Evolutionary conservation across 495 filamentous ascomycete species (phyloP).

Genomic region (Hypoxylon fuscum): DNA sequence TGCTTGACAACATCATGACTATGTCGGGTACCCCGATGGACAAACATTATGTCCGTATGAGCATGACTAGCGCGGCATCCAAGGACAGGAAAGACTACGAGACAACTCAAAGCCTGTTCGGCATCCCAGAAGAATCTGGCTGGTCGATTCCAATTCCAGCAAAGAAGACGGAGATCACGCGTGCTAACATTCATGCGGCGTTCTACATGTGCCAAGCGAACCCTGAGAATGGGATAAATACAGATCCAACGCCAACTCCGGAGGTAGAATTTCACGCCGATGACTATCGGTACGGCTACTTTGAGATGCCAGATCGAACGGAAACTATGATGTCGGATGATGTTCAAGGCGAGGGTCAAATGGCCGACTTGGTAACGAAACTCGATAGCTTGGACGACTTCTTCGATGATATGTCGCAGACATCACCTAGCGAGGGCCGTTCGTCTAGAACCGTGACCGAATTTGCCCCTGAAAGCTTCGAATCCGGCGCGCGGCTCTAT

Average conservation of each 20-base stretch:
- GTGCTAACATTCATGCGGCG: constrained; percentile 93
- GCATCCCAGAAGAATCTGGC: constrained; percentile 92
- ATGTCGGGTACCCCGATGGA: constrained; percentile 94
- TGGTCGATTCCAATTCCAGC: constrained; percentile 97
- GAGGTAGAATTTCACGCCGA: constrained; percentile 93
- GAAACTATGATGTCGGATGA: constrained; percentile 95
- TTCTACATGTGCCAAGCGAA: constrained; percentile 83
- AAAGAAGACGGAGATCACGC: constrained; percentile 81
- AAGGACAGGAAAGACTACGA: constrained; percentile 93
- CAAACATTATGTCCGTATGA: constrained; percentile 94
- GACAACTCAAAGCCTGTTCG: constrained; percentile 90
- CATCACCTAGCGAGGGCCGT: constrained; percentile 62
- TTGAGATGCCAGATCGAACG: constrained; percentile 70
- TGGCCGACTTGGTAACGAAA: constrained; percentile 87
- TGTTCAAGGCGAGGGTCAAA: constrained; percentile 70
- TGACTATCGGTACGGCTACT: constrained; percentile 84
- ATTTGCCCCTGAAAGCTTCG: constrained; percentile 67
- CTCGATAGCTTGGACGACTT: constrained; percentile 95
- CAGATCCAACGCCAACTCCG: constrained; percentile 76
- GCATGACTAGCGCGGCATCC: constrained; percentile 85
- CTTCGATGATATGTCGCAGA: constrained; percentile 72
- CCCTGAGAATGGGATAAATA: constrained; percentile 58
- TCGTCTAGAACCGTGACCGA: constrained; percentile 72
- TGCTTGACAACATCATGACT: constrained; percentile 92
- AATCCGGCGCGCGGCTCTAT: constrained; percentile 86